Percentiles rank a stretch among this genome's conserved stretches.
phyloP scores from a whole-genome alignment of 2,329 filamentous ascomycete genomes.

The Pseudocercospora eumusae region DNA sequence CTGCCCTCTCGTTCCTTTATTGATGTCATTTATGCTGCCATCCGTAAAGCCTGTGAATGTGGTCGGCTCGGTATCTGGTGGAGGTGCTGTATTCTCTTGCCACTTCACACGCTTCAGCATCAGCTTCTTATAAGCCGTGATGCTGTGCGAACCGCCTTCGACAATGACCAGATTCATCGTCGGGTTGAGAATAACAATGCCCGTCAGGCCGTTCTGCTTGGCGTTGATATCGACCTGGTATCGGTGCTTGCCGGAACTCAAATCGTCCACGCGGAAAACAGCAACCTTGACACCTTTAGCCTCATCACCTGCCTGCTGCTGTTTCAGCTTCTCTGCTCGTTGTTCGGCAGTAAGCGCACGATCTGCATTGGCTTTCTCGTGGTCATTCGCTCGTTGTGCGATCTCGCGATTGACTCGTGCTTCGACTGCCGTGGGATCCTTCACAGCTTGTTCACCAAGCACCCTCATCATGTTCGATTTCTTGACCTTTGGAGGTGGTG shows the following conservation, averaged over 20 bases:
- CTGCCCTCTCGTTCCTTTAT: slow-evolving; percentile 36
- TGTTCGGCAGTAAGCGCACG: slow-evolving; percentile 88
- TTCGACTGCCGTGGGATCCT: slow-evolving; percentile 96
- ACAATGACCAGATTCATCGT: slow-evolving; percentile 86
- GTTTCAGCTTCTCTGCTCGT: slow-evolving; percentile 75
- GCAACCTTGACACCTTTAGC: slow-evolving; percentile 80
- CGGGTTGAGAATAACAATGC: slow-evolving; percentile 89
- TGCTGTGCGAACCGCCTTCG: slow-evolving; percentile 82
- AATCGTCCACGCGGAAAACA: slow-evolving; percentile 84
- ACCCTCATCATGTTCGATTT: slow-evolving; percentile 98
- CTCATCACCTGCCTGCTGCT: slow-evolving; percentile 84
- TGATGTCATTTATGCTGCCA: slow-evolving; percentile 26
- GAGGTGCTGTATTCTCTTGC: slow-evolving; percentile 80
- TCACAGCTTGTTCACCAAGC: slow-evolving; percentile 85
- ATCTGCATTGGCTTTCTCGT: slow-evolving; percentile 76
- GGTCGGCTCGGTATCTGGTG: slow-evolving; percentile 38
- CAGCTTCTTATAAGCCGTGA: slow-evolving; percentile 84
- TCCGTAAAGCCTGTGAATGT: slow-evolving; percentile 37
- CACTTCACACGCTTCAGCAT: slow-evolving; percentile 94
- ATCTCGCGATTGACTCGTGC: slow-evolving; percentile 92
- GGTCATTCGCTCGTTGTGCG: slow-evolving; percentile 76
- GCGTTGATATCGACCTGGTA: slow-evolving; percentile 93
- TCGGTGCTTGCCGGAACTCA: slow-evolving; percentile 88
- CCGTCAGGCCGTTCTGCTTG: slow-evolving; percentile 82
- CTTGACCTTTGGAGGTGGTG: slow-evolving; percentile 93